Base-by-base conservation (phyloP, 2,329 filamentous ascomycete genomes). In the Albifimbria verrucaria region DNA sequence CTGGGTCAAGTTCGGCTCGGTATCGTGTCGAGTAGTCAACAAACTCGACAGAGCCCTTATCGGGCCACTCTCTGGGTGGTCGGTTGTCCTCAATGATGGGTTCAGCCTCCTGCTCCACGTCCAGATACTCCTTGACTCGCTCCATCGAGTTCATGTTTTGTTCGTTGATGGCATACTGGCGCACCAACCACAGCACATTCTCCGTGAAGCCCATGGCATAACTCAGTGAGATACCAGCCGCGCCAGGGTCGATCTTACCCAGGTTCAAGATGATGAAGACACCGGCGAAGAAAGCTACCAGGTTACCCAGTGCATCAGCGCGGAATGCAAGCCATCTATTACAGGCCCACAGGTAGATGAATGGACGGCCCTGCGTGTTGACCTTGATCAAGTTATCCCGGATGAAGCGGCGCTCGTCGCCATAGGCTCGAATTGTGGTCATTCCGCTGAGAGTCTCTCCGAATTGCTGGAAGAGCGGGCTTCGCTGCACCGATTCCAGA, bases 71-170 rank as follows among this genome's bases (percentile, higher is more conserved):
- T 4, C 79, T 72, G 1, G 88, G 79, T 7, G 94, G 94, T 24
- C 90, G 82, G 58, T 85, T 89, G 54, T 93, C 85, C 51, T 91
- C 85, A 41, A 96, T 82, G 41, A 96, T 77, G 1, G 89, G 79
- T 1, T 82, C 77, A 1, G 94, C 92, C 73, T 99, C 94, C 69
- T 97, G 93, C 62, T 97, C 93, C 1, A 99, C 89, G 44, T 97
- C 91, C 32, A 97, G 82, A 66, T 97, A 99, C 68, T 99, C 94
- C 75, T 96, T 95, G 66, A 99, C 88, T 65, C 94, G 90, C 73
- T 99, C 94, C 48, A 97, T 92, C 3, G 93, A 93, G 73, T 99
- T 99, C 94, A 99, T 97, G 73, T 97, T 97, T 72, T 99, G 94
- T 73, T 99, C 94, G 65, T 97, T 97, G 66, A 90, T 85, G 0